phyloP scores from a whole-genome alignment of 495 filamentous ascomycete genomes.

The Extremus antarcticus region DNA sequence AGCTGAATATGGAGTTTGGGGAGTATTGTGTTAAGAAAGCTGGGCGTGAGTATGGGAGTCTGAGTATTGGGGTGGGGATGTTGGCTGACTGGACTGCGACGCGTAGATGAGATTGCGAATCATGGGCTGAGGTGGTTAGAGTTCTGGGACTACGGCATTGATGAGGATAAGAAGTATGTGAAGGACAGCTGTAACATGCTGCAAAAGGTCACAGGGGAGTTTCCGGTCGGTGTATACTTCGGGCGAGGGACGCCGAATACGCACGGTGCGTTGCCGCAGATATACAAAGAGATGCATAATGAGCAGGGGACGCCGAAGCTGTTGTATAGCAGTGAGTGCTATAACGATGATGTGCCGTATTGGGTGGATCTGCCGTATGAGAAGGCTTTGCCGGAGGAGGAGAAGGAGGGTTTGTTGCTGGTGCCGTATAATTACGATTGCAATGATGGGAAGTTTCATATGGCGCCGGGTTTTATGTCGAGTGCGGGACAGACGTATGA shows the following conservation, averaged over 20 bases:
- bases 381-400: conserved; percentile 14
- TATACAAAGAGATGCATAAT: conserved; percentile 18
- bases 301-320: conserved; percentile 15
- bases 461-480: conserved; percentile 24
- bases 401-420: conserved; percentile 25
- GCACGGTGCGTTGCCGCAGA: conserved; percentile 20
- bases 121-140: conserved; percentile 28
- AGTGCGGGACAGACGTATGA: conserved; percentile 22
- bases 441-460: conserved; percentile 29
- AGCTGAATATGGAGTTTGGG: conserved; percentile 23
- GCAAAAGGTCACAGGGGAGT: conserved; percentile 23
- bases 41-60: too few species aligned
- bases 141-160: conserved; percentile 25
- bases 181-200: conserved; percentile 23
- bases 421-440: conserved; percentile 26
- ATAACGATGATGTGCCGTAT: conserved; percentile 30
- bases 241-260: conserved; percentile 26
- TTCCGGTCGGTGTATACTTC: conserved; percentile 27
- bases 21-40: conserved; percentile 23
- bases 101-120: conserved; percentile 27
- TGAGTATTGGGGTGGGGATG: too few species aligned
- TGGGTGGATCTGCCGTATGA: conserved; percentile 27
- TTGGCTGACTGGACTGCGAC: too few species aligned
- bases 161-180: conserved; percentile 25
- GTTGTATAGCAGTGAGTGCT: conserved; percentile 23